Evolutionary conservation across 164 flowering plant species (phyloP), one percentile per base, ranked within the genome.

Genomic region (Dillenia turbinata): DNA sequence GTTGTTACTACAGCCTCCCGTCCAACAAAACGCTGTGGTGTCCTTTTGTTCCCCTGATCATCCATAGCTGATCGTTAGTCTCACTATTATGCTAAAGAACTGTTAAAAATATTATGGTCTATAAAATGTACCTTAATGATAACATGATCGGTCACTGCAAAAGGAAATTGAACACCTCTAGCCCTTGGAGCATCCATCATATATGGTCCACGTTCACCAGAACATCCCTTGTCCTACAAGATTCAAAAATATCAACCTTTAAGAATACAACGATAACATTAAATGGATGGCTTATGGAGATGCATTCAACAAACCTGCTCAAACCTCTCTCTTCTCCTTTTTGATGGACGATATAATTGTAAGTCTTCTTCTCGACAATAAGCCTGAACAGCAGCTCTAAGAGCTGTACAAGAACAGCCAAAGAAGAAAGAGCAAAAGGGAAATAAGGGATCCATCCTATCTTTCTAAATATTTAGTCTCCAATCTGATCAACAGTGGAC

Each of bases 1-100:
- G 92, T 86, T 63, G 94, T 90, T 40, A 93, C 92, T 71, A 93
- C 77, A 57, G 98, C 98, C 75, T 93, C 94, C 8, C 96, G 91
- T 62, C 98, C 98, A 60, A 92, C 96, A 78, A 92, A 88, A 33
- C 95, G 89, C 52, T 69, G 84, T 11, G 98, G 98, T 15, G 96
- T 90, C 78, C 98, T 82, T 71, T 92, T 92, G 79, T 93, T 93
- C 10, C 98, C 98, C 98, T 93, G 82, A 56, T 55, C 40, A 33
- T 4, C 40, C 40, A 33, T 33, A 33, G 40, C 5, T 33, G 40
- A 33, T 33, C 6, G 40, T 33, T 33, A 33, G 40, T 33, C 40
- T 33, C 40, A 33, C 40, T 33, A 6, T 33, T 33, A 33, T 33
- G 40, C 40, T 5, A 6, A 33, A 33, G 40, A 33, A 33, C 6